Conservation (phyloP, 805 yeast species). For the Zygoascus flipseniorum region DNA sequence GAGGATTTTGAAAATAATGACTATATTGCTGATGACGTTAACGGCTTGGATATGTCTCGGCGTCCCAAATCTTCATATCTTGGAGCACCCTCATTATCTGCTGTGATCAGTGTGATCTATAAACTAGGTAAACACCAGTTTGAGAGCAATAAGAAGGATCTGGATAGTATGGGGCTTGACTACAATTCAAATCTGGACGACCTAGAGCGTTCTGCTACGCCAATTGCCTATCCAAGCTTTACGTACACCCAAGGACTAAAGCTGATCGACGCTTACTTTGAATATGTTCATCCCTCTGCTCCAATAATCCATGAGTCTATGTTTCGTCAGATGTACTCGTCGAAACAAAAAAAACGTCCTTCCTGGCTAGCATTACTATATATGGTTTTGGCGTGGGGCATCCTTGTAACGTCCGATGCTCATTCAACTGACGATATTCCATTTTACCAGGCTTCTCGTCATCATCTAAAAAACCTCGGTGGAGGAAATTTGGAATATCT, state of each 20-base stretch:
- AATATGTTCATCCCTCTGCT: background rate
- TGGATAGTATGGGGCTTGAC: background rate
- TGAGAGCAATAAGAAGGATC: background rate
- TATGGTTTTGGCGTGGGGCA: constrained; percentile 2
- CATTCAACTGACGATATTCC: background rate
- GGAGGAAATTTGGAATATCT: background rate
- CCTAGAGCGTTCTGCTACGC: background rate
- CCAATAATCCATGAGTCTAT: background rate
- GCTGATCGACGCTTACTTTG: constrained; percentile 1
- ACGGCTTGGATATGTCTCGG: background rate
- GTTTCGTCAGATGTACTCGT: background rate
- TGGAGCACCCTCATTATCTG: background rate
- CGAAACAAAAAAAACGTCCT: background rate
- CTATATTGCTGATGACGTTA: background rate
- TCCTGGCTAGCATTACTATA: constrained; percentile 1
- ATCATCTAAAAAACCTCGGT: background rate
- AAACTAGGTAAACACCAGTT: background rate
- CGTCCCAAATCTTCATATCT: background rate
- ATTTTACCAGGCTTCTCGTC: background rate
- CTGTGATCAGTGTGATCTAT: background rate
- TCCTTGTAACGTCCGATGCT: background rate
- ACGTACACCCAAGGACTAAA: background rate
- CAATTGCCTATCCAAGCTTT: no score
- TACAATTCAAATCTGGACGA: background rate
- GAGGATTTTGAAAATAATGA: background rate